Percentiles rank a stretch among this genome's conserved stretches.
These are phyloP conservation scores for Chrysosporium queenslandicum DNA, from an alignment of 2,329 filamentous ascomycete species.

Conservation along the genomic window DNA sequence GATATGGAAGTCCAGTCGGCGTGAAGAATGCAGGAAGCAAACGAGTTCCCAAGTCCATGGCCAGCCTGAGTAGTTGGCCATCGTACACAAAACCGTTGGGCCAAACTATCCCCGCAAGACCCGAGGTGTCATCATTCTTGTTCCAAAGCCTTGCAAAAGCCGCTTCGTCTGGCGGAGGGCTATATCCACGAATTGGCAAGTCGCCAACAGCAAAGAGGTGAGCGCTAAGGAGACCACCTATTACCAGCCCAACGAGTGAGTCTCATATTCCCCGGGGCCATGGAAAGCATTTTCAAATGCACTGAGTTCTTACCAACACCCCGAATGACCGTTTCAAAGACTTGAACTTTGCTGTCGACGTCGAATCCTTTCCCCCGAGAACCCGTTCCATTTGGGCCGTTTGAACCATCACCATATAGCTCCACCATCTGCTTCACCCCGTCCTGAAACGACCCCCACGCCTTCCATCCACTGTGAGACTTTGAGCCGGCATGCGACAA, in stretches of 20 bases:
- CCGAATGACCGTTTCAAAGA: slow-evolving; percentile 95
- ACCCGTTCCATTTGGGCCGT: slow-evolving; percentile 58
- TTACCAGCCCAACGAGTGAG: neutral
- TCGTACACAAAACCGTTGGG: slow-evolving; percentile 70
- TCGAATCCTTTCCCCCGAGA: slow-evolving; percentile 73
- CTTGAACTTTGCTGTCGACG: slow-evolving; percentile 93
- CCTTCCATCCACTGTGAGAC: slow-evolving; percentile 47
- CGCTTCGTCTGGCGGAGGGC: slow-evolving; percentile 39
- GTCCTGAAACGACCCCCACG: slow-evolving; percentile 65
- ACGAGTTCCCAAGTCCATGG: slow-evolving; percentile 71
- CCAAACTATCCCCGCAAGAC: slow-evolving; percentile 52
- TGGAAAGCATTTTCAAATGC: neutral
- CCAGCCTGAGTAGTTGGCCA: slow-evolving; percentile 81
- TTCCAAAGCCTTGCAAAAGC: slow-evolving; percentile 35
- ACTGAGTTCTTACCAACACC: slow-evolving; percentile 44
- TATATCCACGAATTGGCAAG: slow-evolving; percentile 72
- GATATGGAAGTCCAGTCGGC: slow-evolving; percentile 83
- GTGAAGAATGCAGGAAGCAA: slow-evolving; percentile 89
- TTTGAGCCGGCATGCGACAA: slow-evolving; percentile 63
- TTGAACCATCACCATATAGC: slow-evolving; percentile 76
- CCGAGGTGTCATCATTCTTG: slow-evolving; percentile 21
- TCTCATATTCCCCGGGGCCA: neutral
- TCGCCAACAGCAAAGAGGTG: slow-evolving; percentile 89
- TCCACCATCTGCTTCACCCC: slow-evolving; percentile 65
- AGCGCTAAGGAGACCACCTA: slow-evolving; percentile 82